Evolutionary conservation across 345 rosid species (phyloP).

Genomic region (Brassica napus): Da-Ae NC_063446.1:38666001-38666500

Average conservation of each 20-base stretch:
- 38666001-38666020: neutral
- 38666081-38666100: neutral
- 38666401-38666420: conserved; percentile 71
- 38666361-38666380: conserved; percentile 76
- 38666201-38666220: conserved; percentile 63
- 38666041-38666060: too few species aligned
- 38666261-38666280: conserved; percentile 77
- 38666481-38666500: conserved; percentile 52
- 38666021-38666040: neutral
- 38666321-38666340: conserved; percentile 70
- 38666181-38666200: conserved; percentile 66
- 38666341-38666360: conserved; percentile 83
- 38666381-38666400: conserved; percentile 66
- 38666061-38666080: too few species aligned
- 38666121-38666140: neutral
- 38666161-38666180: conserved; percentile 62
- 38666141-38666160: conserved; percentile 54
- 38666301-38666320: conserved; percentile 60
- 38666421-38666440: conserved; percentile 67
- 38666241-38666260: conserved; percentile 60
- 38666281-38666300: conserved; percentile 54
- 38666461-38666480: conserved; percentile 78
- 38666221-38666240: conserved; percentile 53
- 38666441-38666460: conserved; percentile 76
- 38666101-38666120: conserved; percentile 21